Evolutionary conservation across 1,284 basidiomycete genomes (phyloP).

Genomic region (Pyrrhoderma noxium): DNA sequence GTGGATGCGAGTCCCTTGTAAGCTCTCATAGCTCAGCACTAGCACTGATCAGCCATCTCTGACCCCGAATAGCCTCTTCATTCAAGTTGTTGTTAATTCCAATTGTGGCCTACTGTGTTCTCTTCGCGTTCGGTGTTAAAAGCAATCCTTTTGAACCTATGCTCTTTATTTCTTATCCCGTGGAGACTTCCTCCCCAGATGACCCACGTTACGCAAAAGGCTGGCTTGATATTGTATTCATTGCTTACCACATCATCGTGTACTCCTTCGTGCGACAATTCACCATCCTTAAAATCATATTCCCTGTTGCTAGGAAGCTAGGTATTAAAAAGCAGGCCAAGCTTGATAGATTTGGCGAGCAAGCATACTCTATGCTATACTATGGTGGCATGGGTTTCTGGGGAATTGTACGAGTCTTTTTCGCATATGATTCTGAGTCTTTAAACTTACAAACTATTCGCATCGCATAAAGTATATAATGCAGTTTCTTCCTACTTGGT

Average conservation of each 20-base stretch:
- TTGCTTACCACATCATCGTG: conserved; percentile 84
- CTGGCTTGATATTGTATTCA: conserved; percentile 74
- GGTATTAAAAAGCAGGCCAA: conserved; percentile 66
- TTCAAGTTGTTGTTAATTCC: conserved; percentile 72
- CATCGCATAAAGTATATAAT: conserved; percentile 67
- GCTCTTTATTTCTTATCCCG: conserved; percentile 69
- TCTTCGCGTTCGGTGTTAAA: conserved; percentile 50
- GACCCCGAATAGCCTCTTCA: conserved; percentile 45
- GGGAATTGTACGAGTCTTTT: conserved; percentile 59
- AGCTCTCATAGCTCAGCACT: conserved; percentile 22
- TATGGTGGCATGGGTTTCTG: conserved; percentile 64
- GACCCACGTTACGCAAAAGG: conserved; percentile 72
- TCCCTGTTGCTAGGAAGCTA: conserved; percentile 63
- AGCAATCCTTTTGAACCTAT: conserved; percentile 74
- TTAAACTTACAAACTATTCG: not conserved
- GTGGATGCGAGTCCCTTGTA: conserved; percentile 76
- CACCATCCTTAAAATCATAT: conserved; percentile 62
- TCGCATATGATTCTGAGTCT: not conserved
- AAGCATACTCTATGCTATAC: conserved; percentile 83
- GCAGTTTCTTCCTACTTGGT: conserved; percentile 81
- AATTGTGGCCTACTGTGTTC: conserved; percentile 66
- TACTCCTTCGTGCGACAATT: conserved; percentile 88
- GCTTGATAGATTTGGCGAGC: conserved; percentile 82
- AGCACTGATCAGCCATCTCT: not conserved
- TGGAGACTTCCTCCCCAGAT: conserved; percentile 45